A percentile compares a stretch with the other conserved stretches of the same genome.
Conservation (phyloP, 1,139 yeast species). For the Taphrina confusa region DNA sequence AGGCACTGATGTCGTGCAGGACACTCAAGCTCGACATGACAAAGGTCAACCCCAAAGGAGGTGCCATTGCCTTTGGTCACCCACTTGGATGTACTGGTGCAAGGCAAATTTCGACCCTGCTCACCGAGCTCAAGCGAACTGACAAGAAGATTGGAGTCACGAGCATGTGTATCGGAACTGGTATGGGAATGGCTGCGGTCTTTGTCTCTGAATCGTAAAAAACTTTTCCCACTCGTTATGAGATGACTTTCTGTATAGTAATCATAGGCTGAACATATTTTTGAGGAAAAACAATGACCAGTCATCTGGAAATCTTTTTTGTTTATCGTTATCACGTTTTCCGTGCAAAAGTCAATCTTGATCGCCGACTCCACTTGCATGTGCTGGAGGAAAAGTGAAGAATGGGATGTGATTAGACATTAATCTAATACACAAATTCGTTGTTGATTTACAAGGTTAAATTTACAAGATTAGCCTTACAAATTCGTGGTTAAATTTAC, state of each 20-base stretch:
- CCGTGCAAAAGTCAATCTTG: too few species aligned
- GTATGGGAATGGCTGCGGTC: constrained; percentile 86
- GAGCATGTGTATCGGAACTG: constrained; percentile 96
- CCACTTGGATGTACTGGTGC: constrained; percentile 94
- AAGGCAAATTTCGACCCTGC: constrained; percentile 84
- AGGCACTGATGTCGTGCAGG: constrained; percentile 74
- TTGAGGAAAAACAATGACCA: not conserved
- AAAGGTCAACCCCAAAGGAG: constrained; percentile 89
- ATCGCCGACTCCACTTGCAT: too few species aligned
- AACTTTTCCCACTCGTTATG: too few species aligned
- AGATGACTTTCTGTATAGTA: constrained; percentile 4
- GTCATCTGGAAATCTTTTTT: not conserved
- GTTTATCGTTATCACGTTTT: too few species aligned
- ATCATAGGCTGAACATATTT: not conserved
- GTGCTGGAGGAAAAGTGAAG: not conserved
- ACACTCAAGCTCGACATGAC: constrained; percentile 64
- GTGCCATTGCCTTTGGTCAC: constrained; percentile 86
- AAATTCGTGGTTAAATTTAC: too few species aligned
- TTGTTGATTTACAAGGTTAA: too few species aligned
- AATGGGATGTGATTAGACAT: not conserved
- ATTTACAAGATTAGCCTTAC: too few species aligned
- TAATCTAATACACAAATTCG: too few species aligned
- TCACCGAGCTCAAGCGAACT: constrained; percentile 67
- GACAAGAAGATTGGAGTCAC: constrained; percentile 84
- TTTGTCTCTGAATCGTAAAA: constrained; percentile 15